phyloP scores from a whole-genome alignment of 2,329 filamentous ascomycete species.

The Fusarium sororula region DNA sequence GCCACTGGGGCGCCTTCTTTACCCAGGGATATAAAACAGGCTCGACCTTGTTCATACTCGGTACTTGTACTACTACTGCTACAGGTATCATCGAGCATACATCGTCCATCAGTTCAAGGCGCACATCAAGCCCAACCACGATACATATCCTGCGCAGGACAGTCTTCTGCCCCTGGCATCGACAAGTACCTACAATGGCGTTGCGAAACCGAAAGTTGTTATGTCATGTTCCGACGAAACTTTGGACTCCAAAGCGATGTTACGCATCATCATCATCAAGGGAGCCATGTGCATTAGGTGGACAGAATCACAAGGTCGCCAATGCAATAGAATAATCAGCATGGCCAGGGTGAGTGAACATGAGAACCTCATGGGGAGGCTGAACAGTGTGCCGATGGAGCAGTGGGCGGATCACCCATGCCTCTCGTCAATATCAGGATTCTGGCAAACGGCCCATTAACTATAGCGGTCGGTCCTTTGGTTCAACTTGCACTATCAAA shows the following conservation, averaged over 20 bases:
- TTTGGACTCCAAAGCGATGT: background rate
- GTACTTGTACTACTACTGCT: too few relatives aligned
- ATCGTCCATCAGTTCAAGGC: too few relatives aligned
- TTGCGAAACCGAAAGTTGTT: rapidly evolving
- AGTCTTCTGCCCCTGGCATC: background rate
- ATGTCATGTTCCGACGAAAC: background rate
- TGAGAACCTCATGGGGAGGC: background rate
- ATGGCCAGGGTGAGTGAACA: background rate
- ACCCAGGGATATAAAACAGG: too few relatives aligned
- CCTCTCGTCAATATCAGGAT: too few relatives aligned
- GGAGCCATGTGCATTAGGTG: background rate
- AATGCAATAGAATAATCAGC: rapidly evolving
- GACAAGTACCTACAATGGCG: background rate
- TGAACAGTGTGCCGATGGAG: background rate
- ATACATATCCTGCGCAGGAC: too few relatives aligned
- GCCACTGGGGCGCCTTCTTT: too few relatives aligned
- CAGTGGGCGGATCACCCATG: background rate
- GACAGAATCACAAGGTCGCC: background rate
- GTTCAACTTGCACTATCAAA: rapidly evolving
- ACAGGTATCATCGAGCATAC: too few relatives aligned
- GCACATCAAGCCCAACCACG: too few relatives aligned
- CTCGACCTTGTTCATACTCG: too few relatives aligned
- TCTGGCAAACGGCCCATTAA: background rate
- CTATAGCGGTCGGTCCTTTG: rapidly evolving
- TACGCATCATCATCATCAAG: too few relatives aligned